A percentile compares a stretch with the other conserved stretches of the same genome.
Evolutionary conservation across 495 filamentous ascomycete genomes (phyloP).

Genomic region (Neurospora sp.): DNA sequence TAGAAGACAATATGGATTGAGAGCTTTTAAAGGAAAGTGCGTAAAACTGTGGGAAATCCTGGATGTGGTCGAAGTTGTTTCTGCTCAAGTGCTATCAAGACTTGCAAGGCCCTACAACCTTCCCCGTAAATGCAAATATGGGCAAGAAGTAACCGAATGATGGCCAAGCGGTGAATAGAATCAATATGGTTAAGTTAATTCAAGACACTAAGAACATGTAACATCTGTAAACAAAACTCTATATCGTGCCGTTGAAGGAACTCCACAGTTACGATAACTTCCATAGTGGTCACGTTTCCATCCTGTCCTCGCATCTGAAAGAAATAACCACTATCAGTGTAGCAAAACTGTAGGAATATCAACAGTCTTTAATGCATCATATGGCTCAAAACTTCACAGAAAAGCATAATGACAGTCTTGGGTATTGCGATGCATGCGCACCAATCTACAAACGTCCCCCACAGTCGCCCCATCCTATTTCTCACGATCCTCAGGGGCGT

Average conservation of each 20-base stretch:
- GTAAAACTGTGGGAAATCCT: background rate
- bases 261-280: background rate
- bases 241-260: background rate
- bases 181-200: background rate
- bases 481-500: background rate
- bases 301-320: background rate
- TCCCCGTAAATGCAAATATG: background rate
- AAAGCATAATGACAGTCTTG: background rate
- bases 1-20: background rate
- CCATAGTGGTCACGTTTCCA: background rate
- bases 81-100: background rate
- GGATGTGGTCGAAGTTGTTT: background rate
- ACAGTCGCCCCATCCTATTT: background rate
- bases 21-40: background rate
- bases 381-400: background rate
- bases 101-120: background rate
- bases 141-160: background rate
- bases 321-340: background rate
- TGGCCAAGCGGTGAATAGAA: background rate
- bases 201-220: background rate
- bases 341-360: background rate
- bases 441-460: too few species aligned
- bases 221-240: background rate
- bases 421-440: background rate
- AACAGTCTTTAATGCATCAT: background rate